A percentile compares a stretch with the other conserved stretches of the same genome.
phyloP scores from a whole-genome alignment of 331 rosid genomes.

The Rhamnella rubrinervis region DNA sequence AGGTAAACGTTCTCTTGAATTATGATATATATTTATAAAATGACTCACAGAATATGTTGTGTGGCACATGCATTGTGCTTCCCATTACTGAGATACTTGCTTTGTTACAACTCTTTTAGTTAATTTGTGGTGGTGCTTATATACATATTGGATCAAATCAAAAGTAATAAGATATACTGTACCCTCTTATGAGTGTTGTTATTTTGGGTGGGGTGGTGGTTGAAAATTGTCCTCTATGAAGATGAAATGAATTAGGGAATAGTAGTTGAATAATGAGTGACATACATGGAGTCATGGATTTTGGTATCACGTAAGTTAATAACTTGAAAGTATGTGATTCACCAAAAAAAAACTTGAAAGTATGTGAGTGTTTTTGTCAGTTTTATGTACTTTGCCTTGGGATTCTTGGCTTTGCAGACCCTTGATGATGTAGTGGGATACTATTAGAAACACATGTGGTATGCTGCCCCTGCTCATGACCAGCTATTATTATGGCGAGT shows the following conservation, averaged over 20 bases:
- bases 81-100: constrained; percentile 6
- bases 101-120: not conserved
- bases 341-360: no score
- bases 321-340: not conserved
- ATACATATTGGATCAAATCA: no score
- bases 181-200: no score
- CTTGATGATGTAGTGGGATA: constrained; percentile 60
- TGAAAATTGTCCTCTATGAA: not conserved
- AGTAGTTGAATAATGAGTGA: not conserved
- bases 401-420: constrained; percentile 52
- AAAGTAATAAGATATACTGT: no score
- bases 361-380: not conserved
- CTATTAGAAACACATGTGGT: constrained; percentile 46
- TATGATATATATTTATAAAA: not conserved
- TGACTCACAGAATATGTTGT: constrained; percentile 8
- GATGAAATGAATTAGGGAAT: not conserved
- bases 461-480: constrained; percentile 57
- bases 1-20: constrained; percentile 33
- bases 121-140: no score
- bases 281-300: not conserved
- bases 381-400: constrained; percentile 11
- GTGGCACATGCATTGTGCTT: not conserved
- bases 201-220: no score
- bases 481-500: constrained; percentile 61
- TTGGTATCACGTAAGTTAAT: not conserved